A percentile compares a stretch with the other conserved stretches of the same genome.
These are phyloP conservation scores for Hygrocybe coccinea DNA, from an alignment of 768 basidiomycete genomes.

Conservation along the genomic window DNA sequence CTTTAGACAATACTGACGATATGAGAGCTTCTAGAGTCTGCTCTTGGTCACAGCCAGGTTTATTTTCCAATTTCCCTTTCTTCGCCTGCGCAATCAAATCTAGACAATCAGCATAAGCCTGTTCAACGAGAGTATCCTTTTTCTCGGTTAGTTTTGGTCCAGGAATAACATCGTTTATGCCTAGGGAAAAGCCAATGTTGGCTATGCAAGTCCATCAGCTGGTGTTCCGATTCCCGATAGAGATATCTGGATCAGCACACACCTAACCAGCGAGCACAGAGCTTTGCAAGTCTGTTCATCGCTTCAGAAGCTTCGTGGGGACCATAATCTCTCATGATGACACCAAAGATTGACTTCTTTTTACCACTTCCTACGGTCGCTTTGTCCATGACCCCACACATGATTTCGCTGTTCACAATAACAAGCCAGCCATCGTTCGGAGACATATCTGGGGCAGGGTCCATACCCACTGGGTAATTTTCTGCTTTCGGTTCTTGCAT, in stretches of 20 bases:
- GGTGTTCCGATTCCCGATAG: background rate
- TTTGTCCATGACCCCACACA: constrained; percentile 99
- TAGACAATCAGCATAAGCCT: constrained; percentile 83
- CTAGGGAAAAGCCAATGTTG: constrained; percentile 95
- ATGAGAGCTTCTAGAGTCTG: constrained; percentile 96
- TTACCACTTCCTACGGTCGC: constrained; percentile 96
- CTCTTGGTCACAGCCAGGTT: constrained; percentile 96
- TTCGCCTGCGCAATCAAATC: constrained; percentile 86
- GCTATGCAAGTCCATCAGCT: constrained; percentile 44
- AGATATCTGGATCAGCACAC: constrained; percentile 19
- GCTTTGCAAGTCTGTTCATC: constrained; percentile 94
- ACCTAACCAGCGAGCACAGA: constrained; percentile 93
- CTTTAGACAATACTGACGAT: constrained; percentile 87
- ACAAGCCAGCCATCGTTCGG: constrained; percentile 99
- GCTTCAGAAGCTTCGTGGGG: constrained; percentile 89
- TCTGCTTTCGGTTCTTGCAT: constrained; percentile 66
- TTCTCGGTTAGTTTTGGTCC: constrained; percentile 73
- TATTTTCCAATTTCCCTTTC: constrained; percentile 88
- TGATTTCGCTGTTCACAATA: constrained; percentile 95
- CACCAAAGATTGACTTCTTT: constrained; percentile 98
- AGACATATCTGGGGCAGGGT: constrained; percentile 74
- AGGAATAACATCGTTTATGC: constrained; percentile 98
- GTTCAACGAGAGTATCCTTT: constrained; percentile 83
- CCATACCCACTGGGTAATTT: constrained; percentile 56
- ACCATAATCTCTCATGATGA: constrained; percentile 95